These are phyloP conservation scores for Capsicum baccatum DNA, from an alignment of 257 asterid genomes.

Conservation along the genomic window DNA sequence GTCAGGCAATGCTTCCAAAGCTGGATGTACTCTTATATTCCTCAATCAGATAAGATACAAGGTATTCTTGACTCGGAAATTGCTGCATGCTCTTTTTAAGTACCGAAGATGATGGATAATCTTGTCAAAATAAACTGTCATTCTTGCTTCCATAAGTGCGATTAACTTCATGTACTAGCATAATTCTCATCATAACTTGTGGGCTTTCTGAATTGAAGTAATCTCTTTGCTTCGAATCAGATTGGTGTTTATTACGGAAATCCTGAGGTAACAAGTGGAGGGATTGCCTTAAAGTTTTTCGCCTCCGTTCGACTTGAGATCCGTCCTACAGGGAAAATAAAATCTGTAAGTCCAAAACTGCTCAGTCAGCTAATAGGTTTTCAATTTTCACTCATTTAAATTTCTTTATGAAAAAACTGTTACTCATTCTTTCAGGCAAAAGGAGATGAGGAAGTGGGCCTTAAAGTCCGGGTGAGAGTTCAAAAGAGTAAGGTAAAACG, in stretches of 20 bases:
- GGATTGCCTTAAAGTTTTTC: slow-evolving; percentile 95
- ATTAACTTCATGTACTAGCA: slow-evolving; percentile 3
- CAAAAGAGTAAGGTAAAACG: slow-evolving; percentile 89
- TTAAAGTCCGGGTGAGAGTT: slow-evolving; percentile 97
- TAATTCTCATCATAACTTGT: slow-evolving; percentile 27
- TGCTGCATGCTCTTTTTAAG: slow-evolving; percentile 17
- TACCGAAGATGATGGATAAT: slow-evolving; percentile 25
- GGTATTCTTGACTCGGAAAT: slow-evolving; percentile 49
- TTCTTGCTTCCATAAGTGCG: background rate
- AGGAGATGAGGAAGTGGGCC: slow-evolving; percentile 95
- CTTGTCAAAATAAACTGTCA: background rate
- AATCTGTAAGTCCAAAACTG: slow-evolving; percentile 70
- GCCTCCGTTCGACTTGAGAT: slow-evolving; percentile 99
- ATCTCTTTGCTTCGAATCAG: slow-evolving; percentile 47
- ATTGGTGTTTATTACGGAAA: slow-evolving; percentile 98
- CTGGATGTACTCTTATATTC: slow-evolving; percentile 95
- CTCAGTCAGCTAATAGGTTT: slow-evolving; percentile 21
- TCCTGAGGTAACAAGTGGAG: slow-evolving; percentile 99
- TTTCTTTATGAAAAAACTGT: slow-evolving; percentile 27
- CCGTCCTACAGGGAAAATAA: slow-evolving; percentile 94
- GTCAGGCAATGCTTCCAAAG: slow-evolving; percentile 99
- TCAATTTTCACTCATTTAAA: slow-evolving; percentile 16
- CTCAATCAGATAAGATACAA: slow-evolving; percentile 95
- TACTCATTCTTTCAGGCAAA: slow-evolving; percentile 54
- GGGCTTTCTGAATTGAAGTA: slow-evolving; percentile 23